Evolutionary conservation across 306 rosid genomes (phyloP).

Genomic region (Mimosa bimucronata): DNA sequence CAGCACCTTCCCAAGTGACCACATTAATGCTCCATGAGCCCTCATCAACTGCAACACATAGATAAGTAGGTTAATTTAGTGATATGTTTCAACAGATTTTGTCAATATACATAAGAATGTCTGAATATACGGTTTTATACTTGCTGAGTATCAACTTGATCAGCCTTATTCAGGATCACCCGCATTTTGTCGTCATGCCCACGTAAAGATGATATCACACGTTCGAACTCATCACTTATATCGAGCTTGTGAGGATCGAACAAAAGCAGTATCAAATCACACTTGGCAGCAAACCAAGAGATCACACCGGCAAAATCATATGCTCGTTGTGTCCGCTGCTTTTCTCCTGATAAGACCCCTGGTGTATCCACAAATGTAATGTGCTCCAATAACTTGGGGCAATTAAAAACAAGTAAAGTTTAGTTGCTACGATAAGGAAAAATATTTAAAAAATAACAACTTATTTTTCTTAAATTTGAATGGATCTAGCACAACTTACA

Average conservation of each 20-base stretch:
- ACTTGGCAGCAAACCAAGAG: constrained; percentile 98
- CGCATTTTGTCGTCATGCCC: constrained; percentile 96
- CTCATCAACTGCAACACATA: constrained; percentile 76
- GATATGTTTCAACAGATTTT: background rate
- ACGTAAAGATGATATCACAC: constrained; percentile 81
- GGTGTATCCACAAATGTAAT: constrained; percentile 95
- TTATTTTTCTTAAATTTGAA: background rate
- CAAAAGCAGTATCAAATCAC: constrained; percentile 84
- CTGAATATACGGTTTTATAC: constrained; percentile 42
- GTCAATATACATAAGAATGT: constrained; percentile 3
- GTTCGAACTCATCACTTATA: constrained; percentile 92
- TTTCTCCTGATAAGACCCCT: constrained; percentile 97
- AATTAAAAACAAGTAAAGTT: constrained; percentile 24
- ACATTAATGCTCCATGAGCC: constrained; percentile 96
- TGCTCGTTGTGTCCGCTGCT: constrained; percentile 88
- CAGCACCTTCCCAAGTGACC: constrained; percentile 97
- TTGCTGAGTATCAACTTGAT: constrained; percentile 95
- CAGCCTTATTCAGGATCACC: constrained; percentile 91
- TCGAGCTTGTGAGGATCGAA: constrained; percentile 99
- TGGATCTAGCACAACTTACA: constrained; percentile 52
- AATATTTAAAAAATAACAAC: background rate
- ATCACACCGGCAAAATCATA: constrained; percentile 93
- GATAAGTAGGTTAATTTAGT: constrained; percentile 10
- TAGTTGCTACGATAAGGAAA: constrained; percentile 8
- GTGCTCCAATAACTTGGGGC: constrained; percentile 73